Evolutionary conservation across 148 eudicot genomes (phyloP).

Genomic region (Chenopodium album): DNA sequence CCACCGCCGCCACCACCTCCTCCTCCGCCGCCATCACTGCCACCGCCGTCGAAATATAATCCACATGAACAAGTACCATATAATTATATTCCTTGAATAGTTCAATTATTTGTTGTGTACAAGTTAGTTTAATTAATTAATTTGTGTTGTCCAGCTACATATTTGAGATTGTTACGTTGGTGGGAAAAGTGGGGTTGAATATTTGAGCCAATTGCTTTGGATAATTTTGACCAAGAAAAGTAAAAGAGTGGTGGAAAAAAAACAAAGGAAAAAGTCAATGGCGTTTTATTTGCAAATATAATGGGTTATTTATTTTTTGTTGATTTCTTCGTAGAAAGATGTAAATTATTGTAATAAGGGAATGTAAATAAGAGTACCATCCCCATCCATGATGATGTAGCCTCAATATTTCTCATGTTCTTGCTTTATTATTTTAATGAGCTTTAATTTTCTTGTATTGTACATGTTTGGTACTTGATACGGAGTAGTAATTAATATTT

Average conservation of each 20-base stretch:
- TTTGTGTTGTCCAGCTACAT: background rate
- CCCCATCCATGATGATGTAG: too few species aligned
- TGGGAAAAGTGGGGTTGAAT: background rate
- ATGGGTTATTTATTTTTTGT: background rate
- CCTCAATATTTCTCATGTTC: too few species aligned
- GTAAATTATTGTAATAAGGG: background rate
- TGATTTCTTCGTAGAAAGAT: background rate
- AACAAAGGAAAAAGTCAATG: background rate
- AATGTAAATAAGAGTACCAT: too few species aligned
- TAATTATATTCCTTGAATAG: background rate
- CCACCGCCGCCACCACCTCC: constrained; percentile 18
- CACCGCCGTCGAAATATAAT: background rate
- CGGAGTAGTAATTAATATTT: too few species aligned
- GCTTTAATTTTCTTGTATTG: too few species aligned
- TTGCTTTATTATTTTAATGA: too few species aligned
- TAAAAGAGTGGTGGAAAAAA: background rate
- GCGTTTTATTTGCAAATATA: background rate
- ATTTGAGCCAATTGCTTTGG: background rate
- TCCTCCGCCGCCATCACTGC: constrained; percentile 28
- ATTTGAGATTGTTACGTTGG: background rate
- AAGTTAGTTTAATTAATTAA: background rate
- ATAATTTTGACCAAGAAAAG: background rate
- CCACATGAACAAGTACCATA: constrained; percentile 1
- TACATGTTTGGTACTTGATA: too few species aligned
- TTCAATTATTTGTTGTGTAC: background rate